These are phyloP conservation scores for Aphanomyces cochlioides DNA, from an alignment of 352 stramenopile genomes.

Conservation along the genomic window DNA sequence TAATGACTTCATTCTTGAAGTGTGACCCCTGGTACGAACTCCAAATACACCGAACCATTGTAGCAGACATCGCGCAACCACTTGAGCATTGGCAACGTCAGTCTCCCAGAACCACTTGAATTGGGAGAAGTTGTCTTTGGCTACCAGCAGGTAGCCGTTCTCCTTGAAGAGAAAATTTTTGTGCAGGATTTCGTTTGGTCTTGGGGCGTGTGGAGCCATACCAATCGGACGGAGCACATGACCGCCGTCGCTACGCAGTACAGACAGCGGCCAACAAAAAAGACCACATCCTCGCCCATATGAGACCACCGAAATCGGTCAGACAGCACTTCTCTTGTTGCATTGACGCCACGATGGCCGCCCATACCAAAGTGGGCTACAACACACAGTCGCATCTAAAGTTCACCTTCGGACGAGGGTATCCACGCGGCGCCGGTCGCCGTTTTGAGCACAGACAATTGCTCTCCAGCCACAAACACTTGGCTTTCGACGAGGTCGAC, in stretches of 20 bases:
- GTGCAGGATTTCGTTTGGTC: constrained; percentile 32
- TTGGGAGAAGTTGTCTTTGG: constrained; percentile 12
- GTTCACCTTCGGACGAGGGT: not conserved
- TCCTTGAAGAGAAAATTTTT: constrained; percentile 34
- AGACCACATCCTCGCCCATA: not conserved
- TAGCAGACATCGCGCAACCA: not conserved
- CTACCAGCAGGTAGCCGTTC: constrained; percentile 18
- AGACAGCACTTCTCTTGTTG: not conserved
- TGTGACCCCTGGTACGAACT: constrained; percentile 28
- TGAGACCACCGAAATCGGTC: not conserved
- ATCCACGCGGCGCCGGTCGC: not conserved
- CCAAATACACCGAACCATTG: not conserved
- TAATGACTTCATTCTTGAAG: constrained; percentile 36
- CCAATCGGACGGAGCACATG: not conserved
- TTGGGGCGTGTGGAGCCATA: not conserved
- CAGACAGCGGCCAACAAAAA: not conserved
- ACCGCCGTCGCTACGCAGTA: not conserved
- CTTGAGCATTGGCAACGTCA: not conserved
- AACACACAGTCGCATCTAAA: not conserved
- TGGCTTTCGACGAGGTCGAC: not conserved
- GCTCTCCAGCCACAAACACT: not conserved
- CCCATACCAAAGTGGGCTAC: not conserved
- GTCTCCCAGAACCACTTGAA: constrained; percentile 9
- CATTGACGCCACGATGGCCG: not conserved
- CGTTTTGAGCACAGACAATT: not conserved